These are phyloP conservation scores for Phlebiopsis flavidoalba DNA, from an alignment of 768 basidiomycete species.

Conservation along the genomic window DNA sequence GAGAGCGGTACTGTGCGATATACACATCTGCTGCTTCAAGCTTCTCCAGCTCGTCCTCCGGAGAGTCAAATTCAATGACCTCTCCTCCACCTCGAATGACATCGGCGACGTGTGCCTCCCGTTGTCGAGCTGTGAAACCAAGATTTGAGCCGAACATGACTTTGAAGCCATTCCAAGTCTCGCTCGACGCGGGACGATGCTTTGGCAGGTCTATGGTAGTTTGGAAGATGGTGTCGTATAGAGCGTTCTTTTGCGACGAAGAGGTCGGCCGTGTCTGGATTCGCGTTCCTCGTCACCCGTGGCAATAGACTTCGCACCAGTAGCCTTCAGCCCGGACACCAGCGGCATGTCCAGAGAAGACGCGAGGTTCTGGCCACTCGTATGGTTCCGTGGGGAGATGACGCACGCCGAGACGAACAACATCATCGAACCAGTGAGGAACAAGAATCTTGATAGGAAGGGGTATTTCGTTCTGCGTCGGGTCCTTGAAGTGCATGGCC, in stretches of 20 bases:
- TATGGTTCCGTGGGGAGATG: conserved; percentile 51
- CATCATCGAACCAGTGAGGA: conserved; percentile 92
- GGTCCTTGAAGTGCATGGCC: conserved; percentile 52
- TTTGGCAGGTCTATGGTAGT: conserved; percentile 16
- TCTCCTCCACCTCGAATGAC: conserved; percentile 59
- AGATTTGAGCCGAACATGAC: conserved; percentile 62
- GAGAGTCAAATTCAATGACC: conserved; percentile 30
- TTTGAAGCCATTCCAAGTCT: conserved; percentile 55
- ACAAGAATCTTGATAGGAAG: conserved; percentile 77
- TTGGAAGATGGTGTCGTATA: conserved; percentile 30
- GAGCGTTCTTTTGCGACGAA: conserved; percentile 28
- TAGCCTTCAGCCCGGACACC: conserved; percentile 17
- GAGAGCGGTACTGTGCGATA: conserved; percentile 61
- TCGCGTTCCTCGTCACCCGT: conserved; percentile 19
- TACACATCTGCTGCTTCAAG: conserved; percentile 62
- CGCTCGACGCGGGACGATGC: conserved; percentile 13
- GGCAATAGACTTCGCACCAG: conserved; percentile 21
- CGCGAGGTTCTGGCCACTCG: conserved; percentile 68
- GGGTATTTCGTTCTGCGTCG: conserved; percentile 59
- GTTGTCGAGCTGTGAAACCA: conserved; percentile 42
- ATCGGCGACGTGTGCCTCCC: conserved; percentile 50
- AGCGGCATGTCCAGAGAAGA: conserved; percentile 26
- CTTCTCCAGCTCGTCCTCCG: conserved; percentile 33
- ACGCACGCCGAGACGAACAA: conserved; percentile 45
- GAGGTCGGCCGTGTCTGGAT: conserved; percentile 25